Conservation (phyloP, 2,329 filamentous ascomycete genomes). For the Furcasterigmium furcatum region DNA sequence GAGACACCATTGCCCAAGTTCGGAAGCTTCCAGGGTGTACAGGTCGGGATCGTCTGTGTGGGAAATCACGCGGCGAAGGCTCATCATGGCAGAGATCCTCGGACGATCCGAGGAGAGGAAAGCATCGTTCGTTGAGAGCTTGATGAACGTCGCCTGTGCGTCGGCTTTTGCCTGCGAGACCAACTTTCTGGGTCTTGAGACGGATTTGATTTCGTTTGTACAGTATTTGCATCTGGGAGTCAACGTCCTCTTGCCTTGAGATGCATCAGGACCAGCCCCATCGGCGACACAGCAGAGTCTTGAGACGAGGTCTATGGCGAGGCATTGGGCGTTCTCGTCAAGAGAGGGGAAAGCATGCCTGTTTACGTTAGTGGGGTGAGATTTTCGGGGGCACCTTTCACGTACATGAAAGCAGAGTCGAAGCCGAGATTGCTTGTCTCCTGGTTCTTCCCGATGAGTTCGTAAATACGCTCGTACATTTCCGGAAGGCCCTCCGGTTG, state of each 20-base stretch:
- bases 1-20: slow-evolving; percentile 76
- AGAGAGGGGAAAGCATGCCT: slow-evolving; percentile 41
- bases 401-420: slow-evolving; percentile 43
- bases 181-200: background rate
- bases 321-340: slow-evolving; percentile 46
- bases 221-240: background rate
- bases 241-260: too few species aligned
- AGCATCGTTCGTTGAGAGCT: slow-evolving; percentile 37
- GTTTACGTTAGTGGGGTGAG: background rate
- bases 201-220: background rate
- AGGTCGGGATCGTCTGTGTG: slow-evolving; percentile 60
- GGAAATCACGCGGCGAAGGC: slow-evolving; percentile 64
- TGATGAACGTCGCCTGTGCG: slow-evolving; percentile 41
- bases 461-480: slow-evolving; percentile 18
- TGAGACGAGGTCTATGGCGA: slow-evolving; percentile 52
- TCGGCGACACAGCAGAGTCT: slow-evolving; percentile 54
- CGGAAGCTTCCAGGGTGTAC: slow-evolving; percentile 65
- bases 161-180: slow-evolving; percentile 22
- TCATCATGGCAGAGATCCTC: slow-evolving; percentile 68
- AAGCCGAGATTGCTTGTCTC: slow-evolving; percentile 22
- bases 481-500: slow-evolving; percentile 15
- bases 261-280: slow-evolving; percentile 30
- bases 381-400: slow-evolving; percentile 10
- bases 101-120: slow-evolving; percentile 56
- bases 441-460: slow-evolving; percentile 21